Percentiles rank a stretch among this genome's conserved stretches.
phyloP scores from a whole-genome alignment of 2,329 filamentous ascomycete genomes.

The Orbilia javanica region DNA sequence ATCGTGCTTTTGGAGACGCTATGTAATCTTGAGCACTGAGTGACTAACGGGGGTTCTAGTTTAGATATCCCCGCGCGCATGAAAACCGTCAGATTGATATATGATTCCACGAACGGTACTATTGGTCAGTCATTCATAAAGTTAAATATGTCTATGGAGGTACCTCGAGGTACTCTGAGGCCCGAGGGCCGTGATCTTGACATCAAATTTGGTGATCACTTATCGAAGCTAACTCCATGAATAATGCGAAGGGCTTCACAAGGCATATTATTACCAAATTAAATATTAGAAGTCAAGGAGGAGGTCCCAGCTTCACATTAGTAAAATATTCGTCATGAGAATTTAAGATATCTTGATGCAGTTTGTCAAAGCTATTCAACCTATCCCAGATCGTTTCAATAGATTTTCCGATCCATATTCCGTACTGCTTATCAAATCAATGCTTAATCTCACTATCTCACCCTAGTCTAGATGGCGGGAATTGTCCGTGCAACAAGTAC shows the following conservation, averaged over 20 bases:
- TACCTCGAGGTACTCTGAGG: slow-evolving; percentile 35
- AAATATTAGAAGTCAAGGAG: background rate
- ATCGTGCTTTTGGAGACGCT: background rate
- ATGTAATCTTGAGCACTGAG: slow-evolving; percentile 1
- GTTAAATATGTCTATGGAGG: background rate
- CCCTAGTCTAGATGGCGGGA: background rate
- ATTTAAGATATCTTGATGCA: background rate
- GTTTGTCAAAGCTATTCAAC: background rate
- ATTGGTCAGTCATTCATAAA: slow-evolving; percentile 10
- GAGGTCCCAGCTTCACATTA: slow-evolving; percentile 23
- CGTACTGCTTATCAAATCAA: background rate
- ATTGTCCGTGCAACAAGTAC: background rate
- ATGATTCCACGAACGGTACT: background rate
- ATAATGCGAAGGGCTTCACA: slow-evolving; percentile 9
- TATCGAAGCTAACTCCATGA: slow-evolving; percentile 6
- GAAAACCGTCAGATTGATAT: slow-evolving; percentile 3
- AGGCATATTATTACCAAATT: slow-evolving; percentile 15
- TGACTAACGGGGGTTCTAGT: background rate
- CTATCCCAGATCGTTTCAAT: background rate
- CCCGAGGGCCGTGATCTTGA: background rate
- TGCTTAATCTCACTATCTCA: background rate
- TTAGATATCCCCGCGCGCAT: background rate
- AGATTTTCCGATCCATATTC: background rate
- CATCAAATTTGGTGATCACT: background rate
- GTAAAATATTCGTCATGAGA: slow-evolving; percentile 31